These are phyloP conservation scores for Magnaporthiopsis incrustans DNA, from an alignment of 2,329 filamentous ascomycete genomes.

Conservation along the genomic window DNA sequence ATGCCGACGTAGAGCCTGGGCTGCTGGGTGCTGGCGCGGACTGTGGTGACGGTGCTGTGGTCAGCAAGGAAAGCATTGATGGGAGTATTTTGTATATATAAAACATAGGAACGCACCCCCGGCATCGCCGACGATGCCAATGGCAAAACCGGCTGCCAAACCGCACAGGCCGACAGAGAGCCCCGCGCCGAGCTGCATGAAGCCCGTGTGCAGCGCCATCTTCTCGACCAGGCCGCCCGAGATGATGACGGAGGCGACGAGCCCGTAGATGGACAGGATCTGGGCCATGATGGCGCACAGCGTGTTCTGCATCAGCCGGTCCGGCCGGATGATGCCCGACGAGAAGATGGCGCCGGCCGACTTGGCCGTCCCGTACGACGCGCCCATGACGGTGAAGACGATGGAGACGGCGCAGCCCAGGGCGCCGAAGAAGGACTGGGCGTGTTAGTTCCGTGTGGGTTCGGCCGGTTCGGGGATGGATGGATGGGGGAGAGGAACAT, in stretches of 20 bases:
- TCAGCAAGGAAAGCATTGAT: too few species aligned
- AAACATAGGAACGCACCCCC: conserved; percentile 52
- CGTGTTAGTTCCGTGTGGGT: conserved; percentile 8
- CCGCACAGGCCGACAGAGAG: conserved; percentile 72
- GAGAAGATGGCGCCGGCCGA: conserved; percentile 95
- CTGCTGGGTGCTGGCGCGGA: conserved; percentile 48
- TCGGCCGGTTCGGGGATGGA: not conserved
- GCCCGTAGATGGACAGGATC: conserved; percentile 98
- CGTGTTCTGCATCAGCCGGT: conserved; percentile 99
- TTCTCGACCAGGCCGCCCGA: conserved; percentile 67
- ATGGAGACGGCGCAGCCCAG: conserved; percentile 74
- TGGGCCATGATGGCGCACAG: conserved; percentile 99
- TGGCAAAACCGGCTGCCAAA: conserved; percentile 75
- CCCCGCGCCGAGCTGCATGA: conserved; percentile 77
- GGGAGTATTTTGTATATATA: too few species aligned
- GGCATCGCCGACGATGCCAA: conserved; percentile 79
- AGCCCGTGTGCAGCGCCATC: conserved; percentile 66
- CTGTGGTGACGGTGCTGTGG: not conserved
- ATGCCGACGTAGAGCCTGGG: conserved; percentile 87
- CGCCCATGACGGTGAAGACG: conserved; percentile 50
- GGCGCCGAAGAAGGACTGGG: conserved; percentile 80
- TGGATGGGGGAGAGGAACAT: conserved; percentile 18
- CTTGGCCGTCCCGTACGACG: conserved; percentile 96
- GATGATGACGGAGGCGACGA: conserved; percentile 79
- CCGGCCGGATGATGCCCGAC: conserved; percentile 94